These are phyloP conservation scores for Opeltia flavorubescens DNA, from an alignment of 495 filamentous ascomycete genomes.

Conservation along the genomic window DNA sequence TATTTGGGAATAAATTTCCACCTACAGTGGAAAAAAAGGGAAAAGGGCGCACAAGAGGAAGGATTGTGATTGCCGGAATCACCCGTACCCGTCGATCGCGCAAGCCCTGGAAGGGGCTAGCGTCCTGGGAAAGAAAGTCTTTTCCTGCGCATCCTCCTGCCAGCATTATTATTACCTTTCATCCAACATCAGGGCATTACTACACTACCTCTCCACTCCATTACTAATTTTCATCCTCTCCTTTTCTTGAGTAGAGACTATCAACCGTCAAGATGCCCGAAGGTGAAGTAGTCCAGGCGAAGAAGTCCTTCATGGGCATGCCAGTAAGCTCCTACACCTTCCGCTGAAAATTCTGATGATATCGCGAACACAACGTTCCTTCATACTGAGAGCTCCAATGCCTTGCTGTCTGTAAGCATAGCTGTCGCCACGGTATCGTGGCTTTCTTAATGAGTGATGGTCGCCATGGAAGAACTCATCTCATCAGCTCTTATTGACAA, in stretches of 20 bases:
- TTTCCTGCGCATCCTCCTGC: slow-evolving; percentile 22
- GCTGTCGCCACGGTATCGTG: neutral
- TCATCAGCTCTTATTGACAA: no score
- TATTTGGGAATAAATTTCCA: no score
- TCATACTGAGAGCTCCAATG: slow-evolving; percentile 11
- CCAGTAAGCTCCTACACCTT: slow-evolving; percentile 41
- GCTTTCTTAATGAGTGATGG: no score
- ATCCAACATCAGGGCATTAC: slow-evolving; percentile 1
- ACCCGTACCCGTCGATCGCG: neutral
- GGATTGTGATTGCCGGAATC: neutral
- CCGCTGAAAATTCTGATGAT: neutral
- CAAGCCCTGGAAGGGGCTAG: neutral
- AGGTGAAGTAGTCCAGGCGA: slow-evolving; percentile 38
- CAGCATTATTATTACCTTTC: slow-evolving; percentile 7
- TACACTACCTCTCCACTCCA: slow-evolving; percentile 13
- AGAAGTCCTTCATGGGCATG: slow-evolving; percentile 86
- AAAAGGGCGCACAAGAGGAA: no score
- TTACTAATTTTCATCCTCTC: slow-evolving; percentile 12
- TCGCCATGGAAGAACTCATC: no score
- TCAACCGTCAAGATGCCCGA: slow-evolving; percentile 34
- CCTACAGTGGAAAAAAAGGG: no score
- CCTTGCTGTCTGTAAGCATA: neutral
- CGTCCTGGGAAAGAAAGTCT: slow-evolving; percentile 8
- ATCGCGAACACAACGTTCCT: neutral
- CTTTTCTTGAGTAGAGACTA: slow-evolving; percentile 7